These are phyloP conservation scores for Colletotrichum kahawae DNA, from an alignment of 2,329 filamentous ascomycete species.

Conservation along the genomic window DNA sequence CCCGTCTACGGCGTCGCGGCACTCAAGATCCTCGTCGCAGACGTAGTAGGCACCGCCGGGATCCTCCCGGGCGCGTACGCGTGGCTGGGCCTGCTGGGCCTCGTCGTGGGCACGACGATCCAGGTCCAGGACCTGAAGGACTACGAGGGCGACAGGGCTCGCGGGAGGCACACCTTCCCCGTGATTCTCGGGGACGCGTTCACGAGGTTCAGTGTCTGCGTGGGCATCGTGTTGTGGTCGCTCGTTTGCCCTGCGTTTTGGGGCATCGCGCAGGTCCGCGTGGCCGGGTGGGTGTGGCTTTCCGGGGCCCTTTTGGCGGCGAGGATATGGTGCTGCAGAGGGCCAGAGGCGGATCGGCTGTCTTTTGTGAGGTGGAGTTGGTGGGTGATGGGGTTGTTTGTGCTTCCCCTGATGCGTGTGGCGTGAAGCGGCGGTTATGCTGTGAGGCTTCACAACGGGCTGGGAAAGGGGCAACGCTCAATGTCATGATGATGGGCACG, in stretches of 20 bases:
- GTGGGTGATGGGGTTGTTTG: not conserved
- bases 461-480: not conserved
- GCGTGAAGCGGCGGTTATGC: not conserved
- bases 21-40: not conserved
- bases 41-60: not conserved
- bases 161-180: not conserved
- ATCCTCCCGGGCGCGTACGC: not conserved
- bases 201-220: not conserved
- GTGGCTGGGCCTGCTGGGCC: not conserved
- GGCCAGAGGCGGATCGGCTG: not conserved
- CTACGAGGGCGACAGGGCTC: not conserved
- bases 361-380: not conserved
- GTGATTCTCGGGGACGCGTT: not conserved
- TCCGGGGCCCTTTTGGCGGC: not conserved
- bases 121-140: not conserved
- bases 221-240: not conserved
- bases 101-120: not conserved
- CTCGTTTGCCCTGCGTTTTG: not conserved
- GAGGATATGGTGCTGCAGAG: not conserved
- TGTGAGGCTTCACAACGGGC: accelerated
- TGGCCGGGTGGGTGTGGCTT: not conserved
- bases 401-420: not conserved
- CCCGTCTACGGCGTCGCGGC: not conserved
- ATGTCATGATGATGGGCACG: not conserved
- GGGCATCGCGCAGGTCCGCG: not conserved